Evolutionary conservation across 305 asterid genomes (phyloP).

Genomic region (Solanum aculeatissimum): DNA sequence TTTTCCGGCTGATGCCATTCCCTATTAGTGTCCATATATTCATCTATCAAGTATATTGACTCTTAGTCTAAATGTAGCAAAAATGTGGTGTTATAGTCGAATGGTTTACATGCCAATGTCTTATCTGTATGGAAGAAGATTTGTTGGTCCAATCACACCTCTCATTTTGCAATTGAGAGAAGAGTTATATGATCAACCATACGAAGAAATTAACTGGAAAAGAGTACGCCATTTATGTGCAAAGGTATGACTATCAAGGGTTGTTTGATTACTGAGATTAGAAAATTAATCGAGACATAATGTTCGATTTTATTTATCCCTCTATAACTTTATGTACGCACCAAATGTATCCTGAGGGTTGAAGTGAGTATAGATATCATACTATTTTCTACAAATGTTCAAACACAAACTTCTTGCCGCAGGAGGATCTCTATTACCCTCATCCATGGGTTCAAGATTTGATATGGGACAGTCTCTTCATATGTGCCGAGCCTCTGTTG

Average conservation of each 20-base stretch:
- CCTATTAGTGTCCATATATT: background rate
- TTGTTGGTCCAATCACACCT: conserved; percentile 82
- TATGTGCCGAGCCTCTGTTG: conserved; percentile 63
- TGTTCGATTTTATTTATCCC: background rate
- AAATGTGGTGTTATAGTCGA: conserved; percentile 91
- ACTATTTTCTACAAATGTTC: background rate
- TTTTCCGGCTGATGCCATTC: too few species aligned
- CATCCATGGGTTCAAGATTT: conserved; percentile 76
- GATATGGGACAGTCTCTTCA: conserved; percentile 72
- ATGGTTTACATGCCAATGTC: conserved; percentile 98
- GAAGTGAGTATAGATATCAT: background rate
- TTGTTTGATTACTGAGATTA: background rate
- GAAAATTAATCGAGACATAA: too few species aligned
- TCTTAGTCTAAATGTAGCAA: conserved; percentile 33
- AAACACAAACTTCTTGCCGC: conserved; percentile 7
- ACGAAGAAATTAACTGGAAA: conserved; percentile 55
- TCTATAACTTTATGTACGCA: background rate
- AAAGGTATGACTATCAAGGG: conserved; percentile 32
- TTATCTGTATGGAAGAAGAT: conserved; percentile 72
- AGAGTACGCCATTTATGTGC: conserved; percentile 64
- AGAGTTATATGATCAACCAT: conserved; percentile 62
- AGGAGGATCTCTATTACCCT: conserved; percentile 94
- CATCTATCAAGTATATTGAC: background rate
- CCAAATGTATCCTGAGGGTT: background rate
- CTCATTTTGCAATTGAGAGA: conserved; percentile 55